A percentile compares a stretch with the other conserved stretches of the same genome.
Conservation (phyloP, 306 rosid genomes). For the Sindora glabra region DNA sequence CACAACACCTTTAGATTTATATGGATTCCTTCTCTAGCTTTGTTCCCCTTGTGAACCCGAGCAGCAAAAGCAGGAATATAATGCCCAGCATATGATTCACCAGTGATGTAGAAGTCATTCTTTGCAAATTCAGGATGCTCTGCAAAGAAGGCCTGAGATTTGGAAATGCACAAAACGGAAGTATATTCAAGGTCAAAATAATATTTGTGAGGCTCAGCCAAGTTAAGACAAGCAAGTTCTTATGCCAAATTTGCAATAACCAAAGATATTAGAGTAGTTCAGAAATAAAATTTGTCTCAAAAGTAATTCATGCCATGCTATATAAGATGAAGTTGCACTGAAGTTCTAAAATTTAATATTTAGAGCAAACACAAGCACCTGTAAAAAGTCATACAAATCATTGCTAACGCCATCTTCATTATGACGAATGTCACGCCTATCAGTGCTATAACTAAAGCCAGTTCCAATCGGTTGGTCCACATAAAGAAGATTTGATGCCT, state of each 20-base stretch:
- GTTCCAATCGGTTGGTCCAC: slow-evolving; percentile 98
- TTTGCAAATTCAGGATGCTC: slow-evolving; percentile 71
- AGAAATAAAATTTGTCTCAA: neutral
- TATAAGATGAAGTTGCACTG: no score
- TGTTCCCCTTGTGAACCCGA: slow-evolving; percentile 85
- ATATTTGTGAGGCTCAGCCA: neutral
- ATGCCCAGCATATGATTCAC: slow-evolving; percentile 98
- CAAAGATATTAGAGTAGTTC: neutral
- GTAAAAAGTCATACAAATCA: slow-evolving; percentile 86
- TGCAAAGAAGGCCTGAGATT: slow-evolving; percentile 67
- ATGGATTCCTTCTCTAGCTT: slow-evolving; percentile 90
- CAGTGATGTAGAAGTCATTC: slow-evolving; percentile 88
- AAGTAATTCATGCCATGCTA: neutral
- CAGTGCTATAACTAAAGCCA: slow-evolving; percentile 84
- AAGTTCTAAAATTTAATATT: neutral
- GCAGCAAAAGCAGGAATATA: slow-evolving; percentile 98
- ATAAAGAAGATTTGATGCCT: slow-evolving; percentile 89
- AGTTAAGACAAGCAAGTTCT: neutral
- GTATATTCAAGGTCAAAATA: slow-evolving; percentile 11
- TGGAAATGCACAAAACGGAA: neutral
- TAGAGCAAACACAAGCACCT: slow-evolving; percentile 38
- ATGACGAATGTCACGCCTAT: slow-evolving; percentile 75
- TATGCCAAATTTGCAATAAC: neutral
- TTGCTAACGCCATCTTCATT: slow-evolving; percentile 80
- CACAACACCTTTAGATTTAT: slow-evolving; percentile 78